These are phyloP conservation scores for Euptelea pleiosperma DNA, from an alignment of 164 flowering plant genomes.

Conservation along the genomic window DNA sequence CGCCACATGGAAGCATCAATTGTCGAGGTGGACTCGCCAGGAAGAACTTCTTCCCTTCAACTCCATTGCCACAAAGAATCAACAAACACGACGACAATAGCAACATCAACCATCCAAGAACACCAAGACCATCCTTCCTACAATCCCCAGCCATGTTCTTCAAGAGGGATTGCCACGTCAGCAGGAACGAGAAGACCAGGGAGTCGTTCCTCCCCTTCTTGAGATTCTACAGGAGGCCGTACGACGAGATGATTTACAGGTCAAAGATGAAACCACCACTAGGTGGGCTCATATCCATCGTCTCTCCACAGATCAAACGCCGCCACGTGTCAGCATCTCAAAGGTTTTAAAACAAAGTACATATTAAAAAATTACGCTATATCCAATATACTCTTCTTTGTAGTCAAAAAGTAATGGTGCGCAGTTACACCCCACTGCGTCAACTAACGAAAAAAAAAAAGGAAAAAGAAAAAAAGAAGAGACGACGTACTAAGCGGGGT, in stretches of 20 bases:
- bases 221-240: slow-evolving; percentile 79
- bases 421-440: too few relatives aligned
- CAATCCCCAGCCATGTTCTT: slow-evolving; percentile 86
- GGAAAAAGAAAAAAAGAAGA: slow-evolving; percentile 10
- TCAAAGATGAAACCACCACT: slow-evolving; percentile 99
- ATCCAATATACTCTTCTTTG: too few relatives aligned
- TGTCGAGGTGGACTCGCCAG: slow-evolving; percentile 13
- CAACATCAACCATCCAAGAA: slow-evolving; percentile 36
- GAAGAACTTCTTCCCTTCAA: slow-evolving; percentile 54
- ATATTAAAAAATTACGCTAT: too few relatives aligned
- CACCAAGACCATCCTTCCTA: slow-evolving; percentile 83
- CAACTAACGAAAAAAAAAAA: too few relatives aligned
- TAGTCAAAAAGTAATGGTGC: too few relatives aligned
- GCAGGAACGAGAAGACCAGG: slow-evolving; percentile 44
- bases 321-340: slow-evolving; percentile 78
- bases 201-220: slow-evolving; percentile 65
- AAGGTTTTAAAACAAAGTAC: slow-evolving; percentile 44
- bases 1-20: slow-evolving; percentile 45
- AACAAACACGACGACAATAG: slow-evolving; percentile 16
- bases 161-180: slow-evolving; percentile 45
- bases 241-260: slow-evolving; percentile 89
- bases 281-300: slow-evolving; percentile 90
- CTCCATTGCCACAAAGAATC: slow-evolving; percentile 58
- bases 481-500: slow-evolving; percentile 59
- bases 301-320: slow-evolving; percentile 63